Percentiles rank a stretch among this genome's conserved stretches.
These are phyloP conservation scores for Zea mays DNA, from an alignment of 176 grass and related monocot species.

Conservation along the genomic window DNA sequence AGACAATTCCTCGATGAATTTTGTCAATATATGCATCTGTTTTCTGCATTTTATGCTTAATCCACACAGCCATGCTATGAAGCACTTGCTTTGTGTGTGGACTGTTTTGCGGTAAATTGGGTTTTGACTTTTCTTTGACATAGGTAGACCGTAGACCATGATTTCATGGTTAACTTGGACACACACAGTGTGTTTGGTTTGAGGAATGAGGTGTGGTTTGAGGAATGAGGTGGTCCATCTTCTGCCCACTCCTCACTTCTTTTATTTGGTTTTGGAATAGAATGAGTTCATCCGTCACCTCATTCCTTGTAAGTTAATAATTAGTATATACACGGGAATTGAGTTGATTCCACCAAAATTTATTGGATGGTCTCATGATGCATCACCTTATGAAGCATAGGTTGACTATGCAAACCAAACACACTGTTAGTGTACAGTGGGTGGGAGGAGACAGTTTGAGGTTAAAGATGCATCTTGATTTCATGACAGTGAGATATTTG, in stretches of 20 bases:
- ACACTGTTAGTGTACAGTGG: neutral
- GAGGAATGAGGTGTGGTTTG: no score
- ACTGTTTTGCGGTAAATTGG: neutral
- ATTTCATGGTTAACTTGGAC: neutral
- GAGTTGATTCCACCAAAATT: no score
- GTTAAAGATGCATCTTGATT: constrained; percentile 7
- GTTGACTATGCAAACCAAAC: no score
- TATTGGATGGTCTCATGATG: no score
- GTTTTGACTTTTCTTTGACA: neutral
- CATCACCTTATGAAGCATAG: no score
- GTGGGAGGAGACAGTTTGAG: neutral
- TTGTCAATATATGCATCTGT: constrained; percentile 12
- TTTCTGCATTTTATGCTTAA: constrained; percentile 2
- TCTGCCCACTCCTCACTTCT: no score
- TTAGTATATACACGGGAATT: no score
- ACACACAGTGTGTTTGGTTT: no score
- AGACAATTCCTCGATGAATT: neutral
- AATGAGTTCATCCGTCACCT: no score
- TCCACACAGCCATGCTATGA: neutral
- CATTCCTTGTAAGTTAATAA: no score
- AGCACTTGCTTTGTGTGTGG: neutral
- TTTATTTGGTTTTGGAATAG: no score
- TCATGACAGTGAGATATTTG: neutral
- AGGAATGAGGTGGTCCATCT: no score
- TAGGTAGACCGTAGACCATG: constrained; percentile 13